phyloP scores from a whole-genome alignment of 805 yeast genomes.

The Hagleromyces aurorensis region DNA sequence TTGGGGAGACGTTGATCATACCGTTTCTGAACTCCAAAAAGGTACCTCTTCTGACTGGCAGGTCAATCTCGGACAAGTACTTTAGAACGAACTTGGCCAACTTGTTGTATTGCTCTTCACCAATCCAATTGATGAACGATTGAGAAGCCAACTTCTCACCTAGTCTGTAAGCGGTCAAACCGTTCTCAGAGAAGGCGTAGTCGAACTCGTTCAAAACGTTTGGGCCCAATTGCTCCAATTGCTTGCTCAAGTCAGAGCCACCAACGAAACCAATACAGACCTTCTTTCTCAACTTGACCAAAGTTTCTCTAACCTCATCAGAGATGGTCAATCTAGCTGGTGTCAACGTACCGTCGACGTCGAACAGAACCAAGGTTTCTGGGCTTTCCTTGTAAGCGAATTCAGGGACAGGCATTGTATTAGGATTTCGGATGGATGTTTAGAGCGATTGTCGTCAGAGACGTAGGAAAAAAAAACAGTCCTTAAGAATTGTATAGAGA shows the following conservation, averaged over 20 bases:
- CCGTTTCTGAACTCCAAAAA: constrained; percentile 99
- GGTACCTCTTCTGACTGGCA: constrained; percentile 98
- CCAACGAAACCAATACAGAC: constrained; percentile 96
- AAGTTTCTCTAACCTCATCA: constrained; percentile 66
- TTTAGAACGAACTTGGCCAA: constrained; percentile 77
- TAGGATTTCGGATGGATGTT: too few species aligned
- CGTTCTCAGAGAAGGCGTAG: constrained; percentile 95
- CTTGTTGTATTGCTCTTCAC: constrained; percentile 88
- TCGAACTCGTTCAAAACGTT: constrained; percentile 76
- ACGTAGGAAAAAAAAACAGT: too few species aligned
- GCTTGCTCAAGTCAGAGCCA: constrained; percentile 91
- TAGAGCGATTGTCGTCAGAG: too few species aligned
- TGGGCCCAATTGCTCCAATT: constrained; percentile 90
- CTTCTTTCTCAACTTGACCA: constrained; percentile 76
- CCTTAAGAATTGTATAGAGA: too few species aligned
- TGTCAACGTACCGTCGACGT: constrained; percentile 96
- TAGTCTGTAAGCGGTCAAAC: constrained; percentile 91
- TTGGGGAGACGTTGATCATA: constrained; percentile 96
- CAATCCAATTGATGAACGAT: constrained; percentile 91
- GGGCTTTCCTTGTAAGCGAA: constrained; percentile 74
- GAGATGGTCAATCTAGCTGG: constrained; percentile 85
- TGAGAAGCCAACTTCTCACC: constrained; percentile 88
- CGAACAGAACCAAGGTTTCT: constrained; percentile 84
- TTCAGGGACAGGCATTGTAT: constrained; percentile 33
- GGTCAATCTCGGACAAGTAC: constrained; percentile 76